A percentile compares a stretch with the other conserved stretches of the same genome.
These are phyloP conservation scores for Fallopia convolvulus DNA, from an alignment of 148 eudicot species.

Conservation along the genomic window DNA sequence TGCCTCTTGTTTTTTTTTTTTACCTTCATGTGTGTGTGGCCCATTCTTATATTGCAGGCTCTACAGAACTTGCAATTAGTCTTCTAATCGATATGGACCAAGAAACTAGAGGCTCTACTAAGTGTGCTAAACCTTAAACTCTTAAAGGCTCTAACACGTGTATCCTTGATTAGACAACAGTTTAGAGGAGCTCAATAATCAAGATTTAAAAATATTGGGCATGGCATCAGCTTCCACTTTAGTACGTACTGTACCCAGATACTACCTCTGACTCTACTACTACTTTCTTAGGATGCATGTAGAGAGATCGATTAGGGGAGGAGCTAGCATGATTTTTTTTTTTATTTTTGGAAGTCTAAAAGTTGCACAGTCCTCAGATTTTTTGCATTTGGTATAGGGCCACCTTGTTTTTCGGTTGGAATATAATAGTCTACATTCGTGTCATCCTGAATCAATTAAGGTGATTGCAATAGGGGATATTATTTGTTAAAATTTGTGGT, in stretches of 20 bases:
- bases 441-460: not conserved
- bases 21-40: not conserved
- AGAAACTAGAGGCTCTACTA: no score
- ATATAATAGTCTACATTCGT: not conserved
- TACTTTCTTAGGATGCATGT: not conserved
- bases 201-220: not conserved
- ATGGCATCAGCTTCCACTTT: not conserved
- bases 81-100: not conserved
- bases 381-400: not conserved
- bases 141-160: no score
- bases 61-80: not conserved
- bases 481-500: not conserved
- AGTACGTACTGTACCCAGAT: slow-evolving; percentile 1
- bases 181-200: not conserved
- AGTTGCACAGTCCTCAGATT: not conserved
- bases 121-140: no score
- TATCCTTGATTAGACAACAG: no score
- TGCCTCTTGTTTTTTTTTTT: not conserved
- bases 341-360: not conserved
- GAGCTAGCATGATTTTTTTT: no score
- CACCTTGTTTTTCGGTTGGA: slow-evolving; percentile 1
- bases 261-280: not conserved
- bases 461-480: not conserved
- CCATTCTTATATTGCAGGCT: not conserved
- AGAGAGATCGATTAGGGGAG: no score